These are phyloP conservation scores for Gilbertella persicaria DNA, from an alignment of 371 early-diverging fungal species.

Conservation along the genomic window DNA sequence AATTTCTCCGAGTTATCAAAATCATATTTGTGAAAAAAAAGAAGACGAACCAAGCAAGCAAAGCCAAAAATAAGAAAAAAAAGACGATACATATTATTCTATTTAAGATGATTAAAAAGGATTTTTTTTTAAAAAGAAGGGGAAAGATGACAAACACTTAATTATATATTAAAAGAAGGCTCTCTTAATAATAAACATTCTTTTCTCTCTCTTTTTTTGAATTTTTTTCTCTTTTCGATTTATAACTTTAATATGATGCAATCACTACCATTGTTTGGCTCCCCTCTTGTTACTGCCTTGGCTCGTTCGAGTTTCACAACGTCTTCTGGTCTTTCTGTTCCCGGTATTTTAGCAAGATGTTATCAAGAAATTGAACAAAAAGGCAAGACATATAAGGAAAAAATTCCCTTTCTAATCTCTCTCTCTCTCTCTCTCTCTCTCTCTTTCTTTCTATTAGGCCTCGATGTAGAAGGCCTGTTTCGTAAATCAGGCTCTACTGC, in stretches of 20 bases:
- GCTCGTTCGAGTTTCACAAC: conserved; percentile 23
- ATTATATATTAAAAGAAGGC: neutral
- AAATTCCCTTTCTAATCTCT: too few species aligned
- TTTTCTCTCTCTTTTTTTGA: conserved; percentile 3
- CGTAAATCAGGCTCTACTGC: conserved; percentile 34
- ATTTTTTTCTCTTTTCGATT: neutral
- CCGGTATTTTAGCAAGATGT: conserved; percentile 15
- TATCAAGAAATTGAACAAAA: conserved; percentile 20
- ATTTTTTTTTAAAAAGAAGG: too few species aligned
- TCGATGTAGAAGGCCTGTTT: conserved; percentile 33
- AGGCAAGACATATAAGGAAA: conserved; percentile 10
- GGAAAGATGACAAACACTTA: too few species aligned
- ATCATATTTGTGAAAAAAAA: too few species aligned
- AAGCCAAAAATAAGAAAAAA: too few species aligned
- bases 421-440: neutral
- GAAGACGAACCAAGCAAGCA: too few species aligned
- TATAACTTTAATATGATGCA: neutral
- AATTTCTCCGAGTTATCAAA: too few species aligned
- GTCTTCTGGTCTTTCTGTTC: conserved; percentile 12
- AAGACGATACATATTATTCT: too few species aligned
- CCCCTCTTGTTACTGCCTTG: conserved; percentile 16
- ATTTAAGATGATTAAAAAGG: too few species aligned
- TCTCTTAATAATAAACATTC: neutral
- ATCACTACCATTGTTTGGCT: conserved; percentile 17
- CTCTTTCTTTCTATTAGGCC: conserved; percentile 15